Evolutionary conservation across 805 yeast genomes (phyloP).

Genomic region (Wickerhamomyces ciferrii): DNA sequence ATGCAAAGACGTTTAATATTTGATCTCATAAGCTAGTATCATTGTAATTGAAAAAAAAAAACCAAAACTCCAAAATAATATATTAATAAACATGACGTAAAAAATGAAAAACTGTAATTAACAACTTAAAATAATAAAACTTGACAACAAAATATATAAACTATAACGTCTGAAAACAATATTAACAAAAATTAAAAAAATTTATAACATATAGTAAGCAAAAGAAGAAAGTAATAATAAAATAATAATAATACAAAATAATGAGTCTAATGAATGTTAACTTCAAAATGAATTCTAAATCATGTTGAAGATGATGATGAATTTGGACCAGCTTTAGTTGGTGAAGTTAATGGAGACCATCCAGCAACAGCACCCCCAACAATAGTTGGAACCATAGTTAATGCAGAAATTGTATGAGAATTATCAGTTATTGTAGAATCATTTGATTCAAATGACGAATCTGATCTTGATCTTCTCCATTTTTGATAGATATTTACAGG

Average conservation of each 20-base stretch:
- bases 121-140: too few species aligned
- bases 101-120: too few species aligned
- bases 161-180: neutral
- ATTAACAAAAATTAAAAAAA: neutral
- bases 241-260: neutral
- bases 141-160: neutral
- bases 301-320: neutral
- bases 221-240: neutral
- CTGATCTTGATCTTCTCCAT: slow-evolving; percentile 17
- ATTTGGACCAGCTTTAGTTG: neutral
- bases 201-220: neutral
- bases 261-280: neutral
- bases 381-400: slow-evolving; percentile 48
- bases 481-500: slow-evolving; percentile 21
- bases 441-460: slow-evolving; percentile 8
- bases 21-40: too few species aligned
- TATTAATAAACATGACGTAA: too few species aligned
- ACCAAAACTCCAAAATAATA: neutral
- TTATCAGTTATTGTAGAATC: slow-evolving; percentile 8
- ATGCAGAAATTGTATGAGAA: slow-evolving; percentile 31
- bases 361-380: slow-evolving; percentile 59
- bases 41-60: too few species aligned
- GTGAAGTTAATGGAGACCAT: slow-evolving; percentile 27
- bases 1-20: too few species aligned
- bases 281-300: neutral